phyloP scores from a whole-genome alignment of 495 filamentous ascomycete species.

The Apodospora peruviana region DNA sequence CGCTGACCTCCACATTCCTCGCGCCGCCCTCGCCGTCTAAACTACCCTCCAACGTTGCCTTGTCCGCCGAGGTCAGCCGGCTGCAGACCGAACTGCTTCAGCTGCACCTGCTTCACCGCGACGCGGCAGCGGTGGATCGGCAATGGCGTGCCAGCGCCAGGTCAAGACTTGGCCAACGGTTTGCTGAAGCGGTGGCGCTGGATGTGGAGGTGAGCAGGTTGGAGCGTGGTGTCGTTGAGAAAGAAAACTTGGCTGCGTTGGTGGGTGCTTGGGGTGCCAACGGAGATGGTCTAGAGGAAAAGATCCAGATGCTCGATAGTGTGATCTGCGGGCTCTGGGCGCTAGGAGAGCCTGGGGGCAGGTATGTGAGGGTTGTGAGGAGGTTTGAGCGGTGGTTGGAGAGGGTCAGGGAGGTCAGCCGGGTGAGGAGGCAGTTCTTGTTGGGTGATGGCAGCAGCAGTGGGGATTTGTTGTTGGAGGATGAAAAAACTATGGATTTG shows the following conservation, averaged over 20 bases:
- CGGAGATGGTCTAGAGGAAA: conserved; percentile 37
- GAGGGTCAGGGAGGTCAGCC: conserved; percentile 35
- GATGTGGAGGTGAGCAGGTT: conserved; percentile 23
- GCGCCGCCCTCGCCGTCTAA: conserved; percentile 48
- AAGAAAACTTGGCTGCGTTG: conserved; percentile 32
- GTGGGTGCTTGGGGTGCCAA: conserved; percentile 17
- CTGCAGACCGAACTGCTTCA: conserved; percentile 71
- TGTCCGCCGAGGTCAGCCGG: conserved; percentile 55
- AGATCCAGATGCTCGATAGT: conserved; percentile 45
- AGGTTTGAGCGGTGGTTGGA: conserved; percentile 49
- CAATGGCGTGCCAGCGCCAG: conserved; percentile 47
- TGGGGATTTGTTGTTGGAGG: conserved; percentile 19
- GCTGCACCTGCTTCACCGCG: conserved; percentile 61
- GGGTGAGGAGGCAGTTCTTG: conserved; percentile 16
- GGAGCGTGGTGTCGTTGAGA: conserved; percentile 30
- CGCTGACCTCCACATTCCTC: conserved; percentile 48
- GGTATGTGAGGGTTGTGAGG: conserved; percentile 40
- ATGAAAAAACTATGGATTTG: conserved; percentile 13
- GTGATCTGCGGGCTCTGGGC: conserved; percentile 46
- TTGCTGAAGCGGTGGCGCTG: conserved; percentile 27
- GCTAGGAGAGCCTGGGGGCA: conserved; percentile 41
- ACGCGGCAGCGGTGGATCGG: conserved; percentile 22
- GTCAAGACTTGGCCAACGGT: conserved; percentile 32
- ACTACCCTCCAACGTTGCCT: conserved; percentile 45
- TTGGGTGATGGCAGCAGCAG: conserved; percentile 24